These are phyloP conservation scores for Stachybotrys echinatus DNA, from an alignment of 2,329 filamentous ascomycete genomes.

Conservation along the genomic window DNA sequence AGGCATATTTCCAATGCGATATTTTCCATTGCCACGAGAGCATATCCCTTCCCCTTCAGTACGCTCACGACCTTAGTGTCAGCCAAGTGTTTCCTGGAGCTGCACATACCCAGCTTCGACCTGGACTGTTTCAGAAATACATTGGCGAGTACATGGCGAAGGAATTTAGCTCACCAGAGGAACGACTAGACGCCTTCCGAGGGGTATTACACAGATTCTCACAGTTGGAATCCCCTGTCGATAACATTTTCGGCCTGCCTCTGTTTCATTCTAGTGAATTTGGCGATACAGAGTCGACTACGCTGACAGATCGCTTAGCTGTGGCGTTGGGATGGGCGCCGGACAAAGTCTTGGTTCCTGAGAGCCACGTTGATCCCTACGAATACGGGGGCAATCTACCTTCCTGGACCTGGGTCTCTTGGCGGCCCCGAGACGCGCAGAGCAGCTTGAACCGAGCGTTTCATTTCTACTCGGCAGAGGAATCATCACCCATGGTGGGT, in stretches of 20 bases:
- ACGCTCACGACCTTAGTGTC: conserved; percentile 21
- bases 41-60: conserved; percentile 24
- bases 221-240: conserved; percentile 17
- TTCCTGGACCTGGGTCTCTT: conserved; percentile 33
- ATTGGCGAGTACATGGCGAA: conserved; percentile 25
- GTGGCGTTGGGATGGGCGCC: conserved; percentile 28
- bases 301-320: conserved; percentile 27
- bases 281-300: conserved; percentile 16
- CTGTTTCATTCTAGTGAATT: conserved; percentile 27
- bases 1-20: conserved; percentile 32
- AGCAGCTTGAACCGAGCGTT: conserved; percentile 10
- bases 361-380: conserved; percentile 16
- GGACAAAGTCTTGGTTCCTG: conserved; percentile 14
- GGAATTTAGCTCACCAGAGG: conserved; percentile 17
- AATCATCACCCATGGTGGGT: conserved; percentile 18
- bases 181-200: conserved; percentile 27
- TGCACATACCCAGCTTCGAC: conserved; percentile 10
- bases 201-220: conserved; percentile 23
- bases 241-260: conserved; percentile 26
- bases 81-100: conserved; percentile 24
- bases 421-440: conserved; percentile 9
- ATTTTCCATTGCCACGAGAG: conserved; percentile 31
- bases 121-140: conserved; percentile 18
- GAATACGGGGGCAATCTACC: conserved; percentile 21
- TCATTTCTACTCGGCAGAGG: conserved; percentile 23